A percentile compares a stretch with the other conserved stretches of the same genome.
These are phyloP conservation scores for Aspergillus fructus DNA, from an alignment of 2,329 filamentous ascomycete genomes.

Conservation along the genomic window DNA sequence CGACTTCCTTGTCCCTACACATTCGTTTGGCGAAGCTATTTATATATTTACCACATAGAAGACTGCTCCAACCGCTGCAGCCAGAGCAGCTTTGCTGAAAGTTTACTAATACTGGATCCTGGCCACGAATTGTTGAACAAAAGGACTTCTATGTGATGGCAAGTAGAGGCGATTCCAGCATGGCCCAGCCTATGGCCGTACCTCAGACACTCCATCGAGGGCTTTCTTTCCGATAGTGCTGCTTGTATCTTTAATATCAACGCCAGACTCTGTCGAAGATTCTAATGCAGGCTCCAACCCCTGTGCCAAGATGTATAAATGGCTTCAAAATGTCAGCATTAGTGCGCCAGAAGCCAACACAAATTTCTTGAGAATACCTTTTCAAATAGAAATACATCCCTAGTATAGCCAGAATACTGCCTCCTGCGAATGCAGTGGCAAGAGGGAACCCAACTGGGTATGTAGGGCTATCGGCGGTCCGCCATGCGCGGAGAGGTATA, in stretches of 20 bases:
- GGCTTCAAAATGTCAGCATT: not conserved
- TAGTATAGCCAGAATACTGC: conserved; percentile 9
- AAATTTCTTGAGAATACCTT: not conserved
- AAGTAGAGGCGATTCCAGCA: not conserved
- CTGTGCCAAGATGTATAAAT: not conserved
- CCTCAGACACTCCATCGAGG: not conserved
- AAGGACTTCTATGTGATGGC: not conserved
- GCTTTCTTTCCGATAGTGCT: not conserved
- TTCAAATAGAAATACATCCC: conserved; percentile 9
- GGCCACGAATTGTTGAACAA: no score
- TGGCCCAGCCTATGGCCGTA: not conserved
- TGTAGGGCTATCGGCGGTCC: conserved; percentile 17
- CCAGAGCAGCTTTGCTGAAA: not conserved
- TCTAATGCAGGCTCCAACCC: not conserved
- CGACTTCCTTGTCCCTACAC: not conserved
- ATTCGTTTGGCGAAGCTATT: no score
- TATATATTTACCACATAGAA: no score
- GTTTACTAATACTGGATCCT: no score
- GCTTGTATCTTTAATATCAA: not conserved
- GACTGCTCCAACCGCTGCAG: no score
- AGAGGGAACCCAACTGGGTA: conserved; percentile 22
- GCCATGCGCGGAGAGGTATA: conserved; percentile 20
- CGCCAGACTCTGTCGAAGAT: not conserved
- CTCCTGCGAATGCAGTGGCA: conserved; percentile 16
- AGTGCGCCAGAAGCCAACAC: not conserved